Base-by-base conservation (phyloP, 305 asterid species). In the Rubia balearica region DNA sequence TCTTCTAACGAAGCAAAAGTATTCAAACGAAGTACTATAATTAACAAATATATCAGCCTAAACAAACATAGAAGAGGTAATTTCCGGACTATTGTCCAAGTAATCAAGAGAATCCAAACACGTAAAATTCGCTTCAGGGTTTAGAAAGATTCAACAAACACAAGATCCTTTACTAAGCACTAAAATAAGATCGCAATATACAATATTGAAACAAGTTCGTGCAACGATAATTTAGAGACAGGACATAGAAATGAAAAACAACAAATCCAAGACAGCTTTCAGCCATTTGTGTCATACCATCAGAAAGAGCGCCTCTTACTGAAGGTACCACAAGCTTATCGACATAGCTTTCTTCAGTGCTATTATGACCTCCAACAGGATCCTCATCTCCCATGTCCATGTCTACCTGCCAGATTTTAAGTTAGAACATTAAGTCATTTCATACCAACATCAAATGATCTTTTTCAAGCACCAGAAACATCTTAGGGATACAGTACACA, bases 371-470 rank as follows among this genome's bases (percentile, higher is more conserved):
- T 68, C 78, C 78, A 49, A 66, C 48, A 55, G 75, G 49, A 75
- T 82, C 86, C 57, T 78, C 88, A 74, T 93, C 98, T 77, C 87
- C 98, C 69, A 83, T 86, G 81, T 93, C 98, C 98, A 93, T 93
- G 79, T 90, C 98, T 74, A 93, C 97, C 98, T 93, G 88, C 65
- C 67, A 78, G 45, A 71, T 81, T 70, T 66, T 16, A 53, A n/a
- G 5, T 61, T 63, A 41, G 24, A 17, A 48, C 48, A 59, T 61
- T 33, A 56, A 14, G 3, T 66, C 45, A 68, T 27, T 19, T 27
- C 55, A 74, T 53, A 53, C 40, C 33, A 12, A 66, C 61, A 65
- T 24, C 57, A 16, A 22, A 46, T 21, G 53, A 30, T 5, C 60
- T n/a, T 27, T 24, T 61, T 41, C 48, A 4, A 24, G 55, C 16